Base-by-base conservation (phyloP, 495 filamentous ascomycete species). In the Parachaetomium inaequale region DNA sequence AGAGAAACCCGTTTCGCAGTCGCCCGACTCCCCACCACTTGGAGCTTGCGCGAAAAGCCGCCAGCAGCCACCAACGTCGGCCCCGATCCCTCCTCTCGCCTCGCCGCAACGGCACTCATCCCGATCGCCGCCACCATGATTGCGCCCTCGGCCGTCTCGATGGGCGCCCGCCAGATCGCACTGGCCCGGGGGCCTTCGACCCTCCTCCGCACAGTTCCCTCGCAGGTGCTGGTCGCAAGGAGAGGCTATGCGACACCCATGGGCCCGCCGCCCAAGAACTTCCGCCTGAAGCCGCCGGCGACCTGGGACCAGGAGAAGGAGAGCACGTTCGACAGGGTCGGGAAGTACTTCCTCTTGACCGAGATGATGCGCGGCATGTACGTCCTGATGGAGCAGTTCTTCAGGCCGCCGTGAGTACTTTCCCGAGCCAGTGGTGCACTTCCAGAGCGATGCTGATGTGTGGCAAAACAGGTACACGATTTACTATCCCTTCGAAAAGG, bases 281-380 rank as follows among this genome's bases (percentile, higher is more conserved):
- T 94, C 83, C 88, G 92, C 62, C 74, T 92, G 55, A 81, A 85
- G 57, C 78, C 77, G 49, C 84, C 82, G 40, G 82, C 83, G 72
- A 75, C 82, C 71, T 95, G 89, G 85, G 84, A 93, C 55, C 78
- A 91, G 65, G 78, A 84, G 59, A 75, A 82, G 42, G 89, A 94
- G 71, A 84, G 82, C 46, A 82, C 87, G 6, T 73, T 94, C 46
- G 89, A 95, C 74, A 88, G 88, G 76, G 87, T 89, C n/a, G 90
- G 87, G 54, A 89, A 90, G 71, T 96, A 92, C 80, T 96, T 98
- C 76, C 83, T 98, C 63, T 73, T 98, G 82, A 88, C 89, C 7
- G 94, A 98, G 82, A 94, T 98, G 87, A 77, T 90, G 72, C 85
- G 94, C 68, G 94, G 94, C 74, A 97, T 98, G 95, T 98, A 96